Evolutionary conservation across 768 basidiomycete genomes (phyloP), one percentile per base, ranked within the genome.

Genomic region (Glaciozyma martinii): DNA sequence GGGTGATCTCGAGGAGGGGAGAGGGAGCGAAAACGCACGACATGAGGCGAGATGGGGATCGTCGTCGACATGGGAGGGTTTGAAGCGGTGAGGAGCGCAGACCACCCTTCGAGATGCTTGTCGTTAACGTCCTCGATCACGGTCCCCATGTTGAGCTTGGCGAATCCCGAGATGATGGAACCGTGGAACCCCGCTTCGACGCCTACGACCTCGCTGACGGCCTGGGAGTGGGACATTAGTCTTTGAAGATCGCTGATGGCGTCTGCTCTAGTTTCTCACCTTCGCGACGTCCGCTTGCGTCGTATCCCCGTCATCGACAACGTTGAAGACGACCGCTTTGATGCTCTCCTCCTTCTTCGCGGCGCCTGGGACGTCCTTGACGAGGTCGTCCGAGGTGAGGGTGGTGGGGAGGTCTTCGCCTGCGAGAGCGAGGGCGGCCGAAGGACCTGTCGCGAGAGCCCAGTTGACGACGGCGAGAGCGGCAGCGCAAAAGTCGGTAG

Each of bases 51-150:
- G 64, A 72, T 60, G 25, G 71, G 71, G 4, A 59, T 19, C 15
- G 57, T 60, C 16, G 65, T 53, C 4, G 60, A 46, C 16, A 68
- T 64, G 6, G 69, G 69, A 6, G 71, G 69, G 46, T 64, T 43
- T 5, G 66, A 72, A 1, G 59, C 55, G 29, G 65, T 47, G 3
- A 70, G 55, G 23, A 72, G 59, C 0, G 56, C 66, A 13, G 67
- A 66, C 66, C 66, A 72, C 3, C 61, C 56, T 40, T 69, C 68
- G 13, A 69, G 61, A 46, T 69, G 68, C 58, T 66, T 65, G 21
- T 70, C 71, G 58, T 72, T 70, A 9, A 61, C 71, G 50, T 67
- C 66, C 58, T 68, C 69, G 18, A 60, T 47, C 12, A 71, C 69
- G 6, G 70, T 69, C 5, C 15, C 16, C 52, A 72, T 53, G 52